Base-by-base conservation (phyloP, 1,284 basidiomycete genomes). In the Inonotus obliquus region DNA sequence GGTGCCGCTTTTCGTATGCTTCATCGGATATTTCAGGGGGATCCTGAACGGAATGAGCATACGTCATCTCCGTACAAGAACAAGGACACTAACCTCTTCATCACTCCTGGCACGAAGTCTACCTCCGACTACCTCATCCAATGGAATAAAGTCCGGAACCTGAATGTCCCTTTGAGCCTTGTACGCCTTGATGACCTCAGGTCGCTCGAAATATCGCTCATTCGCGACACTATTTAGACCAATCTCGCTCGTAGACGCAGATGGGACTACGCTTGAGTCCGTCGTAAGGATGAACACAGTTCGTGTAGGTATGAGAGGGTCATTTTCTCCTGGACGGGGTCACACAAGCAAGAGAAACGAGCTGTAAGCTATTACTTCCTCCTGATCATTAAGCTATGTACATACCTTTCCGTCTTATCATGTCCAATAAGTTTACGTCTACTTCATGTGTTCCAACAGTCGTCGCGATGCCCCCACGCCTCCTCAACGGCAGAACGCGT, bases 381-480 rank as follows among this genome's bases (percentile, higher is more conserved):
- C 14, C 21, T 17, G 25, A 6, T 23, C 21, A 19, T 23, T 29
- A 2, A 27, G 29, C 4, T 25, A 45, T 32, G 25, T 32, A 60
- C 91, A 72, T 74, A 94, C 92, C 80, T 78, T 81, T 85, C 69
- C 90, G 83, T 72, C 85, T 84, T 68, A 91, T 81, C 68, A 87
- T 89, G 68, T 94, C 92, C 65, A 94, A 74, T 70, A 96, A 89
- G 84, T 92, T 87, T 64, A 86, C 71, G 76, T 96, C 93, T 29
- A 88, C 76, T 66, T 93, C 90, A 70, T 85, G 85, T 64, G 73
- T 84, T 61, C 90, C 89, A 54, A 90, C 82, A 39, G 75, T 74
- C 21, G 60, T 27, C 2, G 86, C 87, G 41, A 88, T 87, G 55
- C 90, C 87, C 62, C 92, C 82, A 66, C 91, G 81, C 60, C 88